Evolutionary conservation across 2,329 filamentous ascomycete genomes (phyloP).

Genomic region (Aphanocladium album): DNA sequence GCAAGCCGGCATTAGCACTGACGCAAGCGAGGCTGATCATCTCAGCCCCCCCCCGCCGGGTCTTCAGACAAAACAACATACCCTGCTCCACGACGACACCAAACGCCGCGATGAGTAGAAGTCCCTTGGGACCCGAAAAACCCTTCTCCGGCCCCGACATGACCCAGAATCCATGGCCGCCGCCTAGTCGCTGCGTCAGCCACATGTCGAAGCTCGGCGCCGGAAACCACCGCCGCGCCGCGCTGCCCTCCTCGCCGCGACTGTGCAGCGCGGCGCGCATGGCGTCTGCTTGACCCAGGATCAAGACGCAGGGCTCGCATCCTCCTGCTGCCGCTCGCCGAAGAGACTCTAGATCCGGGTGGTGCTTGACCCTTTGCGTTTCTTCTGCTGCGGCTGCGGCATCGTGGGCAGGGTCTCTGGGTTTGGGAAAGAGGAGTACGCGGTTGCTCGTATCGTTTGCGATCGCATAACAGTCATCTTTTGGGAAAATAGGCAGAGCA

Average conservation of each 20-base stretch:
- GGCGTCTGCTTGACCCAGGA: background rate
- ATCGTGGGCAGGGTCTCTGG: background rate
- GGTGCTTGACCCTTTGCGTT: background rate
- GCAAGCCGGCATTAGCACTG: background rate
- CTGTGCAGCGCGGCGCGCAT: background rate
- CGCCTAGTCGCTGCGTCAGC: constrained; percentile 1
- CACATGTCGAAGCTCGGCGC: constrained; percentile 7
- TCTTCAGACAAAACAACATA: too few species aligned
- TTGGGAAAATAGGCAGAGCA: background rate
- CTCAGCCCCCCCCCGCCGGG: too few species aligned
- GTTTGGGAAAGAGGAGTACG: too few species aligned
- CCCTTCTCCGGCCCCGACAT: background rate
- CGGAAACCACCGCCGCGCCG: background rate
- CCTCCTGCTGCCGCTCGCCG: background rate
- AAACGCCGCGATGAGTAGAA: constrained; percentile 5
- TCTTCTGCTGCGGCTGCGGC: background rate
- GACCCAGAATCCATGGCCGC: constrained; percentile 1
- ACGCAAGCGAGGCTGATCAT: too few species aligned
- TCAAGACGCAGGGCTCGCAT: background rate
- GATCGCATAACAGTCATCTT: too few species aligned
- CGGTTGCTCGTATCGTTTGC: background rate
- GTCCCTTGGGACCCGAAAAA: background rate
- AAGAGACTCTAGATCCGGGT: background rate
- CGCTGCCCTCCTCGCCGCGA: background rate
- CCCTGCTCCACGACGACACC: background rate